phyloP scores from a whole-genome alignment of 495 filamentous ascomycete species.

The Xylaria longipes region DNA sequence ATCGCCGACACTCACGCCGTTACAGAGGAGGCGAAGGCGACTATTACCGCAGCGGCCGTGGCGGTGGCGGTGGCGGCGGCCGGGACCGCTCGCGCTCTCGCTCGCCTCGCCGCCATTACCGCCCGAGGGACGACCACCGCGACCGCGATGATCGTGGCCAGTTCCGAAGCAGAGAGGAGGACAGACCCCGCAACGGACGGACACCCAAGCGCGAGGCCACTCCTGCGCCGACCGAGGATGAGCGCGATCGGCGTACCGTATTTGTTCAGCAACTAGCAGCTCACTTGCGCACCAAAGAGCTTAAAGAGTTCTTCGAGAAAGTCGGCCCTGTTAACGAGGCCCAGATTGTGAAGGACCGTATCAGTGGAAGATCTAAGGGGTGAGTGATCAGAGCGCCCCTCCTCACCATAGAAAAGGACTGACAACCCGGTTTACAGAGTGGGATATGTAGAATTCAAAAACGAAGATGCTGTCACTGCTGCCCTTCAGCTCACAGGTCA shows the following conservation, averaged over 20 bases:
- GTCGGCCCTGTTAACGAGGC: slow-evolving; percentile 96
- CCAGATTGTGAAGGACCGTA: slow-evolving; percentile 98
- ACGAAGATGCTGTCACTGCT: slow-evolving; percentile 89
- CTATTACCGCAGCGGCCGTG: slow-evolving; percentile 71
- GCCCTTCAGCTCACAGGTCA: slow-evolving; percentile 99
- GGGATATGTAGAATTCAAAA: slow-evolving; percentile 98
- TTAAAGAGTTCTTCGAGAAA: slow-evolving; percentile 95
- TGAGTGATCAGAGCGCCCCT: slow-evolving; percentile 52
- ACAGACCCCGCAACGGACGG: slow-evolving; percentile 54
- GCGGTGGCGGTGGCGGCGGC: slow-evolving; percentile 55
- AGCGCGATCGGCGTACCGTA: slow-evolving; percentile 94
- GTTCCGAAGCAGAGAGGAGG: slow-evolving; percentile 62
- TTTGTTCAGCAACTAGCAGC: slow-evolving; percentile 98
- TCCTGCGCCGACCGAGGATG: slow-evolving; percentile 85
- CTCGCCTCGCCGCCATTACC: slow-evolving; percentile 80
- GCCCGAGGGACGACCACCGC: slow-evolving; percentile 68
- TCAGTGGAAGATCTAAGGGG: slow-evolving; percentile 98
- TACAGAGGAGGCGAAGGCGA: slow-evolving; percentile 75
- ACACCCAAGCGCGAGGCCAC: slow-evolving; percentile 56
- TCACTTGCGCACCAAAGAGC: slow-evolving; percentile 87
- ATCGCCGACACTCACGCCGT: slow-evolving; percentile 79
- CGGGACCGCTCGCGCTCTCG: slow-evolving; percentile 76
- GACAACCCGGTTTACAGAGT: slow-evolving; percentile 64
- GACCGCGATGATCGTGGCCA: slow-evolving; percentile 52
- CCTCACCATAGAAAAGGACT: slow-evolving; percentile 41